Conservation (phyloP, 371 early-diverging fungal genomes). For the Nematocida displodere region DNA sequence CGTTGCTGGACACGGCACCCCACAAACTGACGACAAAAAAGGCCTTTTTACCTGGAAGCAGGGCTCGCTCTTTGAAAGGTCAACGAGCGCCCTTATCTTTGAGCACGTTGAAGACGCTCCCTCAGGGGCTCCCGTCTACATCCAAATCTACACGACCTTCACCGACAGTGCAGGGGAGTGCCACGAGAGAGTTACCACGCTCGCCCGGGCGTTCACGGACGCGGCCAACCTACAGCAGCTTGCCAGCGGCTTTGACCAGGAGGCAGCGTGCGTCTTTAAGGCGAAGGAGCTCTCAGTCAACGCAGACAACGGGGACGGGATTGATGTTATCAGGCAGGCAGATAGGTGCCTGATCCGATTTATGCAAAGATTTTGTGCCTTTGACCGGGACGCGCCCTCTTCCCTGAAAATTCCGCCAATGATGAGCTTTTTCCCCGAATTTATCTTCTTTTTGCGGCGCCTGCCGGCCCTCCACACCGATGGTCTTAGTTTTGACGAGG, state of each 20-base stretch:
- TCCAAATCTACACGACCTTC: conserved; percentile 64
- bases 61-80: conserved; percentile 50
- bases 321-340: conserved; percentile 92
- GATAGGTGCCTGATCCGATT: conserved; percentile 95
- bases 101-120: conserved; percentile 48
- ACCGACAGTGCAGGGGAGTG: conserved; percentile 55
- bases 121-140: conserved; percentile 53
- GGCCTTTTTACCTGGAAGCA: conserved; percentile 55
- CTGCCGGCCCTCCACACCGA: conserved; percentile 95
- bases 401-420: conserved; percentile 81
- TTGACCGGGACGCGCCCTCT: conserved; percentile 83
- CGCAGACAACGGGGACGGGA: conserved; percentile 89
- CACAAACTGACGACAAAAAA: conserved; percentile 22
- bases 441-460: conserved; percentile 96
- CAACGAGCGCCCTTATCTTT: conserved; percentile 55
- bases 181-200: conserved; percentile 60
- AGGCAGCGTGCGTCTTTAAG: conserved; percentile 94
- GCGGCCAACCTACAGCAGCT: conserved; percentile 68
- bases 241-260: conserved; percentile 88
- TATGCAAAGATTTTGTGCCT: conserved; percentile 89
- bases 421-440: conserved; percentile 95
- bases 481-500: conserved; percentile 95
- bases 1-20: conserved; percentile 59
- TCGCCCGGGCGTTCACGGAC: conserved; percentile 59
- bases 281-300: conserved; percentile 91